Percentiles rank a stretch among this genome's conserved stretches.
Conservation (phyloP, 2,329 filamentous ascomycete genomes). For the Beauveria bassiana region DNA sequence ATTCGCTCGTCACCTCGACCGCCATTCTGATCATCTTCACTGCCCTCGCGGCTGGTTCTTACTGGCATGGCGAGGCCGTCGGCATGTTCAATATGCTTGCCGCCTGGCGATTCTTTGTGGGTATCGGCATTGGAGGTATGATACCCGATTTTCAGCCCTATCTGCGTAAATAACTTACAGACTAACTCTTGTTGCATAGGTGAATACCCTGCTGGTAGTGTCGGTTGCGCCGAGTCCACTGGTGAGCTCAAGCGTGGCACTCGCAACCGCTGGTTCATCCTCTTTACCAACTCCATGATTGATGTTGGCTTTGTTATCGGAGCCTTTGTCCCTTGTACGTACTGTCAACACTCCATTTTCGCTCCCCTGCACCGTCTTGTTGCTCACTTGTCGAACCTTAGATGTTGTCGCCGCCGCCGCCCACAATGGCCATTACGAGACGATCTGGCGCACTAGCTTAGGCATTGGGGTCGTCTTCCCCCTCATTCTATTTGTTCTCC, state of each 20-base stretch:
- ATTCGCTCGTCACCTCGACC: constrained; percentile 73
- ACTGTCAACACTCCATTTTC: neutral
- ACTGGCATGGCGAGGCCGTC: constrained; percentile 58
- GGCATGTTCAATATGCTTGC: constrained; percentile 71
- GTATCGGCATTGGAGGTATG: constrained; percentile 67
- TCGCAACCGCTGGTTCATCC: constrained; percentile 83
- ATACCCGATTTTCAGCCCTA: constrained; percentile 7
- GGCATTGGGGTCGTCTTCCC: constrained; percentile 76
- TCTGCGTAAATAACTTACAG: no score
- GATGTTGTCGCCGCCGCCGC: constrained; percentile 49
- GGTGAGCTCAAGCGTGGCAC: constrained; percentile 74
- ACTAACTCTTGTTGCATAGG: constrained; percentile 25
- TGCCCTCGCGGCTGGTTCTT: constrained; percentile 67
- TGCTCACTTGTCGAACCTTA: constrained; percentile 1
- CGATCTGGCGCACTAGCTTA: constrained; percentile 75
- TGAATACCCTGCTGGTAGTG: constrained; percentile 76
- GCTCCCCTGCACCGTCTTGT: neutral
- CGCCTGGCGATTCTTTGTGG: constrained; percentile 76
- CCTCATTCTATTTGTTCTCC: constrained; percentile 60
- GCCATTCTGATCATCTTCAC: constrained; percentile 80
- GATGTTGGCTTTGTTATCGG: constrained; percentile 76
- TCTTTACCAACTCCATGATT: constrained; percentile 86
- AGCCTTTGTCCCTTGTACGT: constrained; percentile 59
- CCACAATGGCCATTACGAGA: constrained; percentile 54
- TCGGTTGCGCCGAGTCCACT: constrained; percentile 76